Conservation (phyloP, 2,329 filamentous ascomycete species). For the Sclerotinia borealis region DNA sequence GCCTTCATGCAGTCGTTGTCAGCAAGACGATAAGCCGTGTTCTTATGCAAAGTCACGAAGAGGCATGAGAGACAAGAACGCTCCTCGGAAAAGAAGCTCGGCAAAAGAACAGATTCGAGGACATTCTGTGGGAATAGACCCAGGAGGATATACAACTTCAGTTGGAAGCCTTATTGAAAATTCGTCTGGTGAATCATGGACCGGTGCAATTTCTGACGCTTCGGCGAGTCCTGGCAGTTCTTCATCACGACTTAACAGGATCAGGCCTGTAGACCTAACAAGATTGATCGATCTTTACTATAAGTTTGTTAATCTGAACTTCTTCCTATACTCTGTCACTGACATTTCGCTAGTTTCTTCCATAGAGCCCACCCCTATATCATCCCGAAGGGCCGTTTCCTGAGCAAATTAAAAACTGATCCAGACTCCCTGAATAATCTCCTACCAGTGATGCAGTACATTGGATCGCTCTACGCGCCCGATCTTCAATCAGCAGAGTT, state of each 20-base stretch:
- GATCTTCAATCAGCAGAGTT: constrained; percentile 32
- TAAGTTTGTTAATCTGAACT: constrained; percentile 19
- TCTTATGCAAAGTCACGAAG: constrained; percentile 44
- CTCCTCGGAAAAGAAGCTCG: constrained; percentile 18
- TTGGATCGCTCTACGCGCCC: constrained; percentile 35
- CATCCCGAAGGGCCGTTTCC: constrained; percentile 33
- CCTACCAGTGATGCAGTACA: constrained; percentile 33
- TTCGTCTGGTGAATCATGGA: constrained; percentile 15
- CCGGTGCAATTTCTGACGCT: constrained; percentile 15
- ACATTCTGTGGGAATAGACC: constrained; percentile 5
- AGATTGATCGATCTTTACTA: constrained; percentile 25
- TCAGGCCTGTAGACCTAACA: constrained; percentile 19
- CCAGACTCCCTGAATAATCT: constrained; percentile 31
- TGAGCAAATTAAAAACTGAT: constrained; percentile 30
- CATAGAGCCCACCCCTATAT: constrained; percentile 35
- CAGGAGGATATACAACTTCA: background rate
- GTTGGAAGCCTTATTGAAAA: background rate
- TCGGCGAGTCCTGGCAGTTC: constrained; percentile 21
- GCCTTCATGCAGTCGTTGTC: constrained; percentile 40
- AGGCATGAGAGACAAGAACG: constrained; percentile 33
- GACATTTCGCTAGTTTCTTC: constrained; percentile 29
- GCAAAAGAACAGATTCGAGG: constrained; percentile 12
- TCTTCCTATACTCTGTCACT: constrained; percentile 15
- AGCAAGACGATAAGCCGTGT: constrained; percentile 38
- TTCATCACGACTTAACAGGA: constrained; percentile 13